phyloP scores from a whole-genome alignment of 2,329 filamentous ascomycete genomes.

The Aureobasidium pullulans region DNA sequence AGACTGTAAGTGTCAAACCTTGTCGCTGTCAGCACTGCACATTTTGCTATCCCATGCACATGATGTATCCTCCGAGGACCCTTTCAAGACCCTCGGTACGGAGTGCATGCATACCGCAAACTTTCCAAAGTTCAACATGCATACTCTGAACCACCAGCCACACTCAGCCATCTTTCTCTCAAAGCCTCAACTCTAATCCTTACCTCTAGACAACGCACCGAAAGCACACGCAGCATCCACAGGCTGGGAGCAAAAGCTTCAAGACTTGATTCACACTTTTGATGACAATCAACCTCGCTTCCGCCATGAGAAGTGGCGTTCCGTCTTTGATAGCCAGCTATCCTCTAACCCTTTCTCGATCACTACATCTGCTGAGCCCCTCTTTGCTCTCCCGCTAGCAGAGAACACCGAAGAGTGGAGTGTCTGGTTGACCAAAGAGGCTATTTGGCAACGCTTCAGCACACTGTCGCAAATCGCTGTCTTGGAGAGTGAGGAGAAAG shows the following conservation, averaged over 20 bases:
- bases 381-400: conserved; percentile 57
- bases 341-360: conserved; percentile 44
- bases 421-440: conserved; percentile 51
- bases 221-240: conserved; percentile 48
- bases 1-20: conserved; percentile 47
- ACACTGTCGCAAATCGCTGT: conserved; percentile 64
- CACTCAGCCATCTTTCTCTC: neutral
- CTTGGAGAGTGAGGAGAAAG: conserved; percentile 44
- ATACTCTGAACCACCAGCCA: neutral
- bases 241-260: conserved; percentile 55
- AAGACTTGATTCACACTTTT: conserved; percentile 50
- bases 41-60: neutral
- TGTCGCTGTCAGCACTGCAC: conserved; percentile 14
- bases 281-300: conserved; percentile 58
- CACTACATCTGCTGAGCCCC: conserved; percentile 34
- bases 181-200: neutral
- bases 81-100: neutral
- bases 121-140: conserved; percentile 30
- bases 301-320: conserved; percentile 56
- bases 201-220: conserved; percentile 51
- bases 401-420: conserved; percentile 52
- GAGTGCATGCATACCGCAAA: conserved; percentile 48
- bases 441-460: conserved; percentile 55
- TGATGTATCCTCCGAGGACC: conserved; percentile 18
- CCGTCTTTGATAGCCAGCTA: conserved; percentile 56